phyloP scores from a whole-genome alignment of 2,329 filamentous ascomycete species.

The Macrophomina pseudophaseolina region DNA sequence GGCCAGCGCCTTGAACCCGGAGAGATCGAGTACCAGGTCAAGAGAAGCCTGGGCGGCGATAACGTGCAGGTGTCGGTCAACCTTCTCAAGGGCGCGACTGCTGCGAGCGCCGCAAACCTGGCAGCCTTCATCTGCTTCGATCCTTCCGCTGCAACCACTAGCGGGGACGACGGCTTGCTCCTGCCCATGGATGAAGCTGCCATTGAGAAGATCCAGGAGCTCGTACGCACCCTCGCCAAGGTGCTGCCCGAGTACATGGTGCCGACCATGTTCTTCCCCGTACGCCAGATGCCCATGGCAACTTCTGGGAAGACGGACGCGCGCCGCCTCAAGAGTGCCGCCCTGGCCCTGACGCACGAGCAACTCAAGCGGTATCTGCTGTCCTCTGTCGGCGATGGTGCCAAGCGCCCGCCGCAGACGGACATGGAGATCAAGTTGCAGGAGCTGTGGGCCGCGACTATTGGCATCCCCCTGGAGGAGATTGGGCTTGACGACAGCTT shows the following conservation, averaged over 20 bases:
- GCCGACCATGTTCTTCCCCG: constrained; percentile 45
- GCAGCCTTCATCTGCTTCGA: constrained; percentile 4
- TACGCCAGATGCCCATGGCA: constrained; percentile 42
- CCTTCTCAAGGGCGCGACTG: neutral
- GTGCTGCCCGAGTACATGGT: constrained; percentile 46
- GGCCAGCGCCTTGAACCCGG: constrained; percentile 53
- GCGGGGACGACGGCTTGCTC: neutral
- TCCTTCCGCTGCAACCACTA: neutral
- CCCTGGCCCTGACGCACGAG: constrained; percentile 10
- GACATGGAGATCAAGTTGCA: constrained; percentile 28
- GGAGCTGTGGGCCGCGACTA: constrained; percentile 30
- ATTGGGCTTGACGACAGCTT: constrained; percentile 27
- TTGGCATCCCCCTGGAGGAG: constrained; percentile 25
- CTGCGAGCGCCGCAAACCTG: neutral
- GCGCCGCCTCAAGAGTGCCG: constrained; percentile 24
- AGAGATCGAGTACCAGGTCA: constrained; percentile 53
- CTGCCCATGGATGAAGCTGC: neutral
- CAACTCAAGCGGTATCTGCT: neutral
- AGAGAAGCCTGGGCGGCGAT: constrained; percentile 24
- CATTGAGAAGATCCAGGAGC: neutral
- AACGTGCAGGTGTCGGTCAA: neutral
- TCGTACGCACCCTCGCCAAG: constrained; percentile 25
- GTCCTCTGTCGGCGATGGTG: neutral
- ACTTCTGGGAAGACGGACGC: constrained; percentile 45
- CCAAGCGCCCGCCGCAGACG: constrained; percentile 3